Conservation (phyloP, 2,329 filamentous ascomycete genomes). For the Cytospora piceae region DNA sequence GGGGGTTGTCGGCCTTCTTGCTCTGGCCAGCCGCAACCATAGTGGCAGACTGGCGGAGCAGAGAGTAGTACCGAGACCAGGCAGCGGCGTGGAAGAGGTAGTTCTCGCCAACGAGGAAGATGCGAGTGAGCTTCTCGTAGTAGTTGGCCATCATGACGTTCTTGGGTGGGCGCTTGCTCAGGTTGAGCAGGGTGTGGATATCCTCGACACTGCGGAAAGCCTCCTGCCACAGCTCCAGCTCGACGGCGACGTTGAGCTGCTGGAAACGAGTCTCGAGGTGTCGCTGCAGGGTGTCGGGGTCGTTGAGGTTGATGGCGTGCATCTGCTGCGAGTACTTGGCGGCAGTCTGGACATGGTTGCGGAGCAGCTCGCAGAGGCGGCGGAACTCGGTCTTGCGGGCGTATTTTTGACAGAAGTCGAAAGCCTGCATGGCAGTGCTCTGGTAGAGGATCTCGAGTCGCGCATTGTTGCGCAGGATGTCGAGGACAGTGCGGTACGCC, state of each 20-base stretch:
- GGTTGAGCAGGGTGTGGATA: conserved; percentile 93
- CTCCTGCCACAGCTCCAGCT: conserved; percentile 98
- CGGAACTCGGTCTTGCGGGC: conserved; percentile 99
- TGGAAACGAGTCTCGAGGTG: conserved; percentile 98
- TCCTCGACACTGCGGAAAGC: conserved; percentile 99
- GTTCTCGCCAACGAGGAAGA: conserved; percentile 99
- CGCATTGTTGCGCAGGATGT: conserved; percentile 99
- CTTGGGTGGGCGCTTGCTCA: conserved; percentile 98
- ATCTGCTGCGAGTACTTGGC: conserved; percentile 99
- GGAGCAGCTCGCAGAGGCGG: conserved; percentile 94
- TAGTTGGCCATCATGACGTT: conserved; percentile 99
- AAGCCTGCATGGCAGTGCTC: conserved; percentile 95
- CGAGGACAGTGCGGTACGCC: conserved; percentile 96
- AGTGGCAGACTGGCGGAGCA: conserved; percentile 87
- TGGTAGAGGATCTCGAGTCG: conserved; percentile 97
- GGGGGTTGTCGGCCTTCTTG: conserved; percentile 92
- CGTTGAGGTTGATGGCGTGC: conserved; percentile 98
- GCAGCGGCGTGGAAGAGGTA: conserved; percentile 98
- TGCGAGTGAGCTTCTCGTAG: conserved; percentile 98
- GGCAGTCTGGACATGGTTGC: conserved; percentile 98
- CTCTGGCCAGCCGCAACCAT: conserved; percentile 83
- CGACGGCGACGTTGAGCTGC: conserved; percentile 96
- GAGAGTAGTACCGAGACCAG: conserved; percentile 96
- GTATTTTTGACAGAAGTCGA: conserved; percentile 98
- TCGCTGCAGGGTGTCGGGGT: conserved; percentile 94